Evolutionary conservation across 257 asterid genomes (phyloP).

Genomic region (Nicotiana paniculata): DNA sequence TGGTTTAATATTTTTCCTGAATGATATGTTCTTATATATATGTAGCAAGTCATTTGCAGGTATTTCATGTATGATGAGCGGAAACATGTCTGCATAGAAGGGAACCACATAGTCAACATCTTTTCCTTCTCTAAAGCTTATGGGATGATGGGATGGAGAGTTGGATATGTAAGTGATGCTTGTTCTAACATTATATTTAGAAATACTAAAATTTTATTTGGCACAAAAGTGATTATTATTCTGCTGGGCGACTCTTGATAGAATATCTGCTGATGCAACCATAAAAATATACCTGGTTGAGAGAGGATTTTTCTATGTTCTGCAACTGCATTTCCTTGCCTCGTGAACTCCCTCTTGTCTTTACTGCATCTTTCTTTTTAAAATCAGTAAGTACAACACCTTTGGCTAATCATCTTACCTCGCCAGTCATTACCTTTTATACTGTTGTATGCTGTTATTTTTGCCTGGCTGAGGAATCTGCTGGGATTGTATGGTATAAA

Average conservation of each 20-base stretch:
- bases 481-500: neutral
- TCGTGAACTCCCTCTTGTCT: neutral
- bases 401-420: neutral
- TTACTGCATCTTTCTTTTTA: neutral
- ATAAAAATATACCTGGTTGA: neutral
- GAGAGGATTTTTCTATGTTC: neutral
- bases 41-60: constrained; percentile 35
- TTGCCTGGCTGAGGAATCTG: neutral
- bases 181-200: neutral
- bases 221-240: neutral
- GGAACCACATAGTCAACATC: constrained; percentile 67
- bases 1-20: neutral
- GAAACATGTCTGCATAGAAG: constrained; percentile 76
- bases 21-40: neutral
- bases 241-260: neutral
- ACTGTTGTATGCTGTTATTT: neutral
- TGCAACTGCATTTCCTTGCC: neutral
- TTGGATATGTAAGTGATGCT: constrained; percentile 78
- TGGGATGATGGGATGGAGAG: constrained; percentile 99
- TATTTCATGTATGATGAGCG: constrained; percentile 96
- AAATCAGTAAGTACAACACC: neutral
- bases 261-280: too few species aligned
- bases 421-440: neutral
- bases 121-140: constrained; percentile 97
- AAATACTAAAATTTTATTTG: neutral